A percentile compares a stretch with the other conserved stretches of the same genome.
phyloP scores from a whole-genome alignment of 108 stramenopile species.

The Asterionellopsis glacialis region DNA sequence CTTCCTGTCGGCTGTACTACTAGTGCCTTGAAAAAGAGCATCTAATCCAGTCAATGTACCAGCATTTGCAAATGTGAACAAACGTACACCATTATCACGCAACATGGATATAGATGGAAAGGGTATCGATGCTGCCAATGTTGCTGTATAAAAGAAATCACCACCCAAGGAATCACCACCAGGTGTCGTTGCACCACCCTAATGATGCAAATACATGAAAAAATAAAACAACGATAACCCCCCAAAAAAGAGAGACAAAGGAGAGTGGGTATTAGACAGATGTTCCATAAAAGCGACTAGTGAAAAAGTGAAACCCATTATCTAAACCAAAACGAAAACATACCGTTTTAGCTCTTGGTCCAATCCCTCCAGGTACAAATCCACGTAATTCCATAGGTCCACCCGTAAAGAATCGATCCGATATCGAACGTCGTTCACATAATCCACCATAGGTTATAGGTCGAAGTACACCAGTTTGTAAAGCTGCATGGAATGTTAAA shows the following conservation, averaged over 20 bases:
- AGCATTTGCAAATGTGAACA: conserved; percentile 76
- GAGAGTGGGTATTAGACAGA: no score
- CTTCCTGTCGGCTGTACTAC: background rate
- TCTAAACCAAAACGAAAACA: background rate
- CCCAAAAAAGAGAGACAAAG: no score
- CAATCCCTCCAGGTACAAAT: conserved; percentile 77
- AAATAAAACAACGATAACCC: background rate
- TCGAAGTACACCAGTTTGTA: conserved; percentile 41
- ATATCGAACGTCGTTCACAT: conserved; percentile 44
- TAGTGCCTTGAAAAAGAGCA: conserved; percentile 4
- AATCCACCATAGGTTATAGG: conserved; percentile 58
- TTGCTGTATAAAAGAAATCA: conserved; percentile 68
- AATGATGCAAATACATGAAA: background rate
- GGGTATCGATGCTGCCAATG: conserved; percentile 50
- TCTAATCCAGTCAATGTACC: conserved; percentile 55
- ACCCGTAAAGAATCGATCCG: conserved; percentile 81
- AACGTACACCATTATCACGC: conserved; percentile 48
- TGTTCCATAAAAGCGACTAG: no score
- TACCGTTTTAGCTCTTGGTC: conserved; percentile 52
- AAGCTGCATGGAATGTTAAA: conserved; percentile 54
- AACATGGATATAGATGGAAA: conserved; percentile 39
- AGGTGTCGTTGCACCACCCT: conserved; percentile 48
- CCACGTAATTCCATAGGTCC: conserved; percentile 77
- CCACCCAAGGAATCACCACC: conserved; percentile 82
- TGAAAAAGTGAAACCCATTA: background rate